Conservation (phyloP, 305 asterid species). For the Vinca major region DNA sequence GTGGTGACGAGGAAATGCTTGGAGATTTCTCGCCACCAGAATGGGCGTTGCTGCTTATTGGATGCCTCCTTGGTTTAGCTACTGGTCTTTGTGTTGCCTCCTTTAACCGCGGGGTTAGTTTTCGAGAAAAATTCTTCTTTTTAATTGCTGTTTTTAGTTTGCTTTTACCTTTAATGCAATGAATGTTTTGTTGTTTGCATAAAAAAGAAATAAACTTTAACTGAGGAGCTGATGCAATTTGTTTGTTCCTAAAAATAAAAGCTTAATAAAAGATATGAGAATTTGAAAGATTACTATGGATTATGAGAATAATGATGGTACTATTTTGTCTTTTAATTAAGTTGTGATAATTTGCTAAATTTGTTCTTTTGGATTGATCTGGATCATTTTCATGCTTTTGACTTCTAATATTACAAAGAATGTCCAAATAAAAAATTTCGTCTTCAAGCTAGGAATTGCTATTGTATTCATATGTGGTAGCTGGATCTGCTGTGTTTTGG, state of each 20-base stretch:
- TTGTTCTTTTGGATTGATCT: slow-evolving; percentile 7
- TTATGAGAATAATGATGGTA: neutral
- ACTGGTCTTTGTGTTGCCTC: slow-evolving; percentile 86
- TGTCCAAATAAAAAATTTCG: neutral
- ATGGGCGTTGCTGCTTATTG: slow-evolving; percentile 91
- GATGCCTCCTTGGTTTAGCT: slow-evolving; percentile 91
- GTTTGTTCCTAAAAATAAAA: neutral
- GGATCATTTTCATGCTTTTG: slow-evolving; percentile 7
- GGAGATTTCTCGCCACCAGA: slow-evolving; percentile 91
- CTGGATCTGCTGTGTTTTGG: neutral
- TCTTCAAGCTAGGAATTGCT: neutral
- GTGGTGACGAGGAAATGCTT: slow-evolving; percentile 22
- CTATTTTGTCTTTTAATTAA: neutral
- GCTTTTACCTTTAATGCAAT: no score
- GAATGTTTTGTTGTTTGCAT: no score
- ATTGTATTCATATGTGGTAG: neutral
- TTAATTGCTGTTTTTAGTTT: neutral
- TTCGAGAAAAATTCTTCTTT: neutral
- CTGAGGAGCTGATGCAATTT: neutral
- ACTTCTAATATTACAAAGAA: neutral
- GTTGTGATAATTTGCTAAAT: neutral
- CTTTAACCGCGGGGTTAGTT: slow-evolving; percentile 91
- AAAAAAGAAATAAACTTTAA: neutral
- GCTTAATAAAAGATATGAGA: neutral
- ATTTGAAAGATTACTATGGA: neutral